Evolutionary conservation across 2,329 filamentous ascomycete genomes (phyloP).

Genomic region (Juglanconis oblonga): DNA sequence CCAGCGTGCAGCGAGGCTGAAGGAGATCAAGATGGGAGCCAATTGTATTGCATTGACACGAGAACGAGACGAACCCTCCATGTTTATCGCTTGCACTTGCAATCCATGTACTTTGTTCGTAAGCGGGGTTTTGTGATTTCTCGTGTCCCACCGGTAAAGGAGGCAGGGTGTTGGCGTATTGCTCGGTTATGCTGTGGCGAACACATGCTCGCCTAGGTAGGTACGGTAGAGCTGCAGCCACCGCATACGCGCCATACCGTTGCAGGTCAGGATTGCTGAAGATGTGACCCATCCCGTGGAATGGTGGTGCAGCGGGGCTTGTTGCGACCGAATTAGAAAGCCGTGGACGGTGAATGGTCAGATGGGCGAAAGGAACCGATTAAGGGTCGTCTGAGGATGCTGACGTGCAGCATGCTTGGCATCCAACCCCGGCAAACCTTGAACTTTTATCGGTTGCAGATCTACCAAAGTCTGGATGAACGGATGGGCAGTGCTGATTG

Average conservation of each 20-base stretch:
- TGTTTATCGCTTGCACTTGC: not conserved
- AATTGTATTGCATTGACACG: not conserved
- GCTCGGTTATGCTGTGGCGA: too few relatives aligned
- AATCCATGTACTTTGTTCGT: not conserved
- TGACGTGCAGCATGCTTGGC: not conserved
- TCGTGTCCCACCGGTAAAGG: too few relatives aligned
- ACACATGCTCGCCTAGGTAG: too few relatives aligned
- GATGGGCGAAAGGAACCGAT: not conserved
- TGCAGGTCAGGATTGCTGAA: too few relatives aligned
- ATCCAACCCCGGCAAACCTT: not conserved
- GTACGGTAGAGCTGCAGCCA: too few relatives aligned
- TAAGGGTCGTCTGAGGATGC: not conserved
- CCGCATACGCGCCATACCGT: too few relatives aligned
- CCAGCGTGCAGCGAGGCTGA: not conserved
- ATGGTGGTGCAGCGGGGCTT: not conserved
- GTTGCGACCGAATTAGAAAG: not conserved
- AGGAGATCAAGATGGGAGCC: too few relatives aligned
- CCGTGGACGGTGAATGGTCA: not conserved
- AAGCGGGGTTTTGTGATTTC: too few relatives aligned
- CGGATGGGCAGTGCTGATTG: not conserved
- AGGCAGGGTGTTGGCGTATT: too few relatives aligned
- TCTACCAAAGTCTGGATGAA: not conserved
- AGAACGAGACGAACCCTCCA: not conserved
- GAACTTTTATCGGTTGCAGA: not conserved
- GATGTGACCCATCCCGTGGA: not conserved